phyloP scores from a whole-genome alignment of 1,284 basidiomycete species.

The Cronartium quercuum region DNA sequence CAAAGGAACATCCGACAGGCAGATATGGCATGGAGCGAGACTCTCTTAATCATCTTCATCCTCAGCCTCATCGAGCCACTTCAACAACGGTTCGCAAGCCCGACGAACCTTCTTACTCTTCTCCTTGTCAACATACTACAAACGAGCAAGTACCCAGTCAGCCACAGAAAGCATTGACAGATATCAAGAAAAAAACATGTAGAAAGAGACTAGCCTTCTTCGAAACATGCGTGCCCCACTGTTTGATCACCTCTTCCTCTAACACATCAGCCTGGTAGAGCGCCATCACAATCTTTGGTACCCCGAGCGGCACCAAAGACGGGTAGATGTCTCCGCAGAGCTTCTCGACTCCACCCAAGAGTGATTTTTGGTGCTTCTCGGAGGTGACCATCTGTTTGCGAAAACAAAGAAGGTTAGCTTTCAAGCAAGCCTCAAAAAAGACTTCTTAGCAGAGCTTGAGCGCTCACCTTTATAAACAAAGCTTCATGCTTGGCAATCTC shows the following conservation, averaged over 20 bases:
- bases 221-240: conserved; percentile 95
- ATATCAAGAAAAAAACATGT: not conserved
- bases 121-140: conserved; percentile 87
- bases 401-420: not conserved
- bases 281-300: conserved; percentile 90
- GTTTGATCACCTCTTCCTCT: conserved; percentile 80
- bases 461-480: conserved; percentile 71
- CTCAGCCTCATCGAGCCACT: conserved; percentile 36
- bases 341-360: conserved; percentile 82
- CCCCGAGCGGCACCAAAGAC: conserved; percentile 54
- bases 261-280: conserved; percentile 89
- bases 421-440: not conserved
- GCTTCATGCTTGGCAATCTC: conserved; percentile 69
- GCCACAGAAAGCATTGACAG: not conserved
- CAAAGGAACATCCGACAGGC: too few species aligned
- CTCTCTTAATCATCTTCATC: conserved; percentile 28
- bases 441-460: not conserved
- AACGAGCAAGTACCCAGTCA: not conserved
- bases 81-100: conserved; percentile 86
- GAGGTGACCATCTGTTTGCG: conserved; percentile 52
- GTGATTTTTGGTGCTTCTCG: conserved; percentile 91
- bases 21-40: too few species aligned
- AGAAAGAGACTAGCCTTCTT: conserved; percentile 56
- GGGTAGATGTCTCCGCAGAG: conserved; percentile 67
- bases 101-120: conserved; percentile 91